Percentiles rank a stretch among this genome's conserved stretches.
Conservation (phyloP, 306 rosid species). For the cucumber (Cucumis sativus) region DNA sequence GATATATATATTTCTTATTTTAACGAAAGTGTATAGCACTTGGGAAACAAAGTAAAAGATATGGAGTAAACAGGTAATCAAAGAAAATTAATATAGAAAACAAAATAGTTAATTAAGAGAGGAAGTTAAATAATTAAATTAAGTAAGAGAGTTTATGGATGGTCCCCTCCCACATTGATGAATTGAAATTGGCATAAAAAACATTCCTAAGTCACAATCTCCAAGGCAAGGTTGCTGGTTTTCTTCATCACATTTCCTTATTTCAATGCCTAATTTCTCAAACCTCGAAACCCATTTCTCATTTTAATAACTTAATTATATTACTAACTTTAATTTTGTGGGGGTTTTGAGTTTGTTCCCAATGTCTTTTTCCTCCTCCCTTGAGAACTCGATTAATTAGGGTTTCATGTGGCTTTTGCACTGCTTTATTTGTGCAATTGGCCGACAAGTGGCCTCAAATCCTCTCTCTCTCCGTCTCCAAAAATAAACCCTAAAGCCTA, state of each 20-base stretch:
- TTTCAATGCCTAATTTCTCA: constrained; percentile 22
- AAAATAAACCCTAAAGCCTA: neutral
- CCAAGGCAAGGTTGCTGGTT: constrained; percentile 10
- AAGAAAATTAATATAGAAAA: neutral
- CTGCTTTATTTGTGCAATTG: constrained; percentile 23
- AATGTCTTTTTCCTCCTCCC: constrained; percentile 7
- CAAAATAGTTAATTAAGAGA: too few relatives aligned
- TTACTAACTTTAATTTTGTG: neutral
- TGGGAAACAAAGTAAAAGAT: neutral
- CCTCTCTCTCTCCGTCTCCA: constrained; percentile 10
- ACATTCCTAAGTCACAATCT: constrained; percentile 34
- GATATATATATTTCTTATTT: too few relatives aligned
- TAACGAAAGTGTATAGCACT: neutral
- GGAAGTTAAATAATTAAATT: too few relatives aligned
- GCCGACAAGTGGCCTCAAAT: constrained; percentile 40
- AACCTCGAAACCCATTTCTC: constrained; percentile 10
- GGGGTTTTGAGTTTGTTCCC: constrained; percentile 12
- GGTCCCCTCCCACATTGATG: constrained; percentile 45
- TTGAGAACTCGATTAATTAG: constrained; percentile 7
- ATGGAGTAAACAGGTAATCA: neutral
- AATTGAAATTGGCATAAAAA: constrained; percentile 18
- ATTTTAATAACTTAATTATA: neutral
- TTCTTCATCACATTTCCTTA: constrained; percentile 13
- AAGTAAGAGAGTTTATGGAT: neutral
- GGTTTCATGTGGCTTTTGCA: constrained; percentile 2